Base-by-base conservation (phyloP, 257 asterid species). In the Nicotiana noctiflora region DNA sequence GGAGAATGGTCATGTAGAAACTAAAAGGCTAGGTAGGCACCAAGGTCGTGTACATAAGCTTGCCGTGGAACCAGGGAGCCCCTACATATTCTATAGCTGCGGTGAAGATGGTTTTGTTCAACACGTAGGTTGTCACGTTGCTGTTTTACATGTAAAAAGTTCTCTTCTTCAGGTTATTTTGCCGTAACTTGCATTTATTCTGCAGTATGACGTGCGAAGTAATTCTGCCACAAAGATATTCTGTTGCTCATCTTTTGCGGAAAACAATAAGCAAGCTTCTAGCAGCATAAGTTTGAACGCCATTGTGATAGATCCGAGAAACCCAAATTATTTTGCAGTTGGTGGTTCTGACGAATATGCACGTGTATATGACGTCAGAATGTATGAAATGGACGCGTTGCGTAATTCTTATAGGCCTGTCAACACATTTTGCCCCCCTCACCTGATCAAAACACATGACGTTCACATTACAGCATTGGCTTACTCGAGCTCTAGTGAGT, bases 101-200 rank as follows among this genome's bases (percentile, higher is more conserved):
- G 97, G 94, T 32, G 98, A 92, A 85, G 98, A 94, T 86, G 97
- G 94, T 59, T 87, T 86, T 84, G 90, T 94, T 84, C 93, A 87
- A 77, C 97, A 84, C 52, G 98, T 94, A 88, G 68, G 91, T 84
- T 80, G 82, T 80, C 77, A 81, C 21, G 21, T 37, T 46, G 23
- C 68, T 34, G 52, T 40, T 23, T 52, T 52, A 23, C 46, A 81
- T 56, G 25, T 65, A 65, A 66, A 66, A 34, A 18, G 17, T 66
- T 66, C 53, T 66, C 52, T 62, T 25, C n/a, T 40, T 66, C 53
- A 9, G 75, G 15, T 34, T 37, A 8, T 65, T 66, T 66, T 66
- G 29, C 75, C 11, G n/a, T 32, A 66, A 66, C 75, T 66, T 66
- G 75, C 75, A 66, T 34, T 13, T 83, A 75, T 40, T 86, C 82